Evolutionary conservation across 768 basidiomycete species (phyloP), one percentile per base, ranked within the genome.

Genomic region (Kwoniella dendrophila): DNA sequence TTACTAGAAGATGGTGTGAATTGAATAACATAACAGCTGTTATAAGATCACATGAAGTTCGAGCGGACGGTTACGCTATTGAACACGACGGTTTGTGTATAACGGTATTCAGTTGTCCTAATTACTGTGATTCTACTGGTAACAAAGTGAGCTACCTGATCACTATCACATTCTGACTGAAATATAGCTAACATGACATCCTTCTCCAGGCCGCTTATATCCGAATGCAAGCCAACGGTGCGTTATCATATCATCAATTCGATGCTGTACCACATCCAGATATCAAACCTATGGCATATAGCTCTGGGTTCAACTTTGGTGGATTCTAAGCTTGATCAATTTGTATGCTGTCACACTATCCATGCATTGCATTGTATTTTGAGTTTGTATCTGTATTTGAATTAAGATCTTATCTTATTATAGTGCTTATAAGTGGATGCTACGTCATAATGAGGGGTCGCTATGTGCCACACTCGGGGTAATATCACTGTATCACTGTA

Each of bases 21-120:
- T 82, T 88, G 27, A 96, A 96, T 76, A 84, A 86, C 16, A 85
- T 97, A 48, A 87, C 92, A 24, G 92, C 90, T 5, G 83, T 99
- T 58, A 88, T 97, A 66, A 89, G 96, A 50, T 92, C 90, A 69
- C 96, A 99, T 77, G 96, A 99, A 84, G 95, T 98, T 56, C 86
- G 96, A 62, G 63, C 70, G 89, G 91, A 90, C 61, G 96, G 96
- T 14, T 98, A 97, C 79, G 87, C 93, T 66, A 83, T 98, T 56
- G 96, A 98, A 76, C 96, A 98, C 73, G 78, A 90, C 66, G 95
- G 96, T 1, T 81, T 96, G 43, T 96, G 95, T 79, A 94, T 90
- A 30, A 98, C 96, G 12, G 92, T 88, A 2, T 74, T 73, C 59
- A 92, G 90, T 45, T 94, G 95, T 38, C 95, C 95, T 3, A 97